Evolutionary conservation across 139 green algal species (phyloP).

Genomic region (Chlamydomonas applanata): DNA sequence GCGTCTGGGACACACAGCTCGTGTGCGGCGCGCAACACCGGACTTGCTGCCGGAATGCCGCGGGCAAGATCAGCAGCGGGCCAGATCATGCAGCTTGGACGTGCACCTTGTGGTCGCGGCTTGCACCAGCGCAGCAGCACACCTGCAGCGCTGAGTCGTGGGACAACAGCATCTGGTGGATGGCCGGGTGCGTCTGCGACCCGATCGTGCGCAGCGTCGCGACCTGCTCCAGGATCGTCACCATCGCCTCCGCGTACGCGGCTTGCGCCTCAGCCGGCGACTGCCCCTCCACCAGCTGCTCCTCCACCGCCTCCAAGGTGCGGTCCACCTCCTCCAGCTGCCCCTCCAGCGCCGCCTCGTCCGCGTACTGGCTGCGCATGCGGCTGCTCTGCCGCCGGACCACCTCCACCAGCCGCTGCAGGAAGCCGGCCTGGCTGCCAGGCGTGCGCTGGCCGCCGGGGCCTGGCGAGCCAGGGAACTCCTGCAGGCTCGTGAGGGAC

Average conservation of each 20-base stretch:
- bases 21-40: too few relatives aligned
- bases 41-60: too few relatives aligned
- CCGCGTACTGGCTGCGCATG: constrained; percentile 28
- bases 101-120: too few relatives aligned
- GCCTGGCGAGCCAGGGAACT: neutral
- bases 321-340: constrained; percentile 30
- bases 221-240: constrained; percentile 35
- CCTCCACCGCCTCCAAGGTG: constrained; percentile 13
- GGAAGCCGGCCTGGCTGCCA: constrained; percentile 6
- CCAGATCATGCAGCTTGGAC: too few relatives aligned
- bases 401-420: constrained; percentile 31
- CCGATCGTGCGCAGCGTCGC: constrained; percentile 35
- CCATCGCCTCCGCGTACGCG: constrained; percentile 23
- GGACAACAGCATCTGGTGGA: constrained; percentile 40
- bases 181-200: constrained; percentile 36
- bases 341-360: constrained; percentile 19
- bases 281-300: constrained; percentile 4
- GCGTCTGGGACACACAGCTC: too few relatives aligned
- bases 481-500: neutral
- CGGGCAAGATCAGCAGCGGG: too few relatives aligned
- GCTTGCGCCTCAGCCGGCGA: constrained; percentile 6
- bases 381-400: constrained; percentile 30
- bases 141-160: constrained; percentile 30
- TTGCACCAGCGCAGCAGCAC: neutral
- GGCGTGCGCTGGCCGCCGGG: too few relatives aligned